phyloP scores from a whole-genome alignment of 1,284 basidiomycete genomes.

The Erythrobasidium hasegawianum region DNA sequence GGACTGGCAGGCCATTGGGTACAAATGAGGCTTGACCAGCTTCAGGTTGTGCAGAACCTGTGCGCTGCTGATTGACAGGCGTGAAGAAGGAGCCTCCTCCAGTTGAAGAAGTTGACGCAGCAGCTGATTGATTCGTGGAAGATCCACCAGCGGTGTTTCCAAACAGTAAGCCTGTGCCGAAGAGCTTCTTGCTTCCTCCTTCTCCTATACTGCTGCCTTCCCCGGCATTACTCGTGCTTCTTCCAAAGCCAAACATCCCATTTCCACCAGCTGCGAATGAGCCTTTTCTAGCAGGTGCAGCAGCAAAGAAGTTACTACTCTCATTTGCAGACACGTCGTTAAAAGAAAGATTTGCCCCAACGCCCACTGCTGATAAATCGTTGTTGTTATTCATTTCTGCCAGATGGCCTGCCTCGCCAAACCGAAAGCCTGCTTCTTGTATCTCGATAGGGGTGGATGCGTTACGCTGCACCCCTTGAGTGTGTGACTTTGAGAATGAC shows the following conservation, averaged over 20 bases:
- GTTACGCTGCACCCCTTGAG: not conserved
- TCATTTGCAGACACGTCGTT: not conserved
- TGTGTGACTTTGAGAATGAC: not conserved
- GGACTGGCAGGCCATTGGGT: not conserved
- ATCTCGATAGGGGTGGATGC: conserved; percentile 22
- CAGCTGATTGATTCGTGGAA: not conserved
- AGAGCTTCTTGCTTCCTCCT: conserved; percentile 5
- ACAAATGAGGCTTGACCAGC: not conserved
- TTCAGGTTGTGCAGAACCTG: conserved; percentile 9
- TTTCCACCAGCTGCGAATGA: not conserved
- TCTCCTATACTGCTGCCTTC: not conserved
- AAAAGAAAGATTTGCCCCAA: not conserved
- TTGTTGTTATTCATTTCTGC: conserved; percentile 2
- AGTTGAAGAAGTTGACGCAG: not conserved
- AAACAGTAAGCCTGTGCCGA: conserved; percentile 28
- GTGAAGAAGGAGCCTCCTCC: conserved; percentile 20
- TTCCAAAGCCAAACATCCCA: conserved; percentile 26
- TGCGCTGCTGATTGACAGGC: conserved; percentile 9
- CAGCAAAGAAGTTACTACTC: conserved; percentile 19
- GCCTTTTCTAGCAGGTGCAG: not conserved
- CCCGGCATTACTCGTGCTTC: not conserved
- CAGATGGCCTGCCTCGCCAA: conserved; percentile 18
- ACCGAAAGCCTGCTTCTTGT: conserved; percentile 25
- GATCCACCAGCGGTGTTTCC: not conserved
- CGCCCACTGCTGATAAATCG: not conserved